Percentiles rank a stretch among this genome's conserved stretches.
phyloP scores from a whole-genome alignment of 2,329 filamentous ascomycete genomes.

The Pseudogymnoascus sp. region DNA sequence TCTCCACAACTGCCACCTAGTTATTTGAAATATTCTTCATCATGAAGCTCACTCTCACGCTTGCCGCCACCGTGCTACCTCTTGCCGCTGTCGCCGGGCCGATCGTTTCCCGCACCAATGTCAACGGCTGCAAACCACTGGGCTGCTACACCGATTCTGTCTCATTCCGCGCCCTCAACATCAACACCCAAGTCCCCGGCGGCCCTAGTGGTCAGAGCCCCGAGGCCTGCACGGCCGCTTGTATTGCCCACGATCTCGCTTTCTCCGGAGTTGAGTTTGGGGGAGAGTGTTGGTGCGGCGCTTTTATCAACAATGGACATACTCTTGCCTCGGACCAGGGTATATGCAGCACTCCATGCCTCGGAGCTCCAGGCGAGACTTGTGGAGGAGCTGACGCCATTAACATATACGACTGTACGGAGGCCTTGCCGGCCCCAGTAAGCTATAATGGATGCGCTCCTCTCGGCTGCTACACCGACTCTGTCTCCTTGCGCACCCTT shows the following conservation, averaged over 20 bases:
- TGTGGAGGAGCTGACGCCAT: conserved; percentile 14
- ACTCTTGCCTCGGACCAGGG: conserved; percentile 11
- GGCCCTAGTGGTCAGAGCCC: background rate
- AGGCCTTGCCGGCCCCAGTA: background rate
- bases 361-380: conserved; percentile 12
- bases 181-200: background rate
- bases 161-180: conserved; percentile 17
- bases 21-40: background rate
- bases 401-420: conserved; percentile 9
- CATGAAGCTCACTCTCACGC: background rate
- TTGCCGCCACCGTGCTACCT: background rate
- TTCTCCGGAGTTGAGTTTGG: conserved; percentile 34
- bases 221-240: background rate
- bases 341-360: conserved; percentile 13
- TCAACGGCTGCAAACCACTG: conserved; percentile 6
- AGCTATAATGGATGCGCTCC: background rate
- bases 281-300: conserved; percentile 35
- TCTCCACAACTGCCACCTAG: background rate
- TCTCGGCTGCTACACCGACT: conserved; percentile 11
- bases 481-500: conserved; percentile 7
- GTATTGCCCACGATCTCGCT: conserved; percentile 17
- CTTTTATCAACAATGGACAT: background rate
- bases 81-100: background rate
- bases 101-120: background rate
- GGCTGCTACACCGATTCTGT: conserved; percentile 11